Percentiles rank a stretch among this genome's conserved stretches.
Evolutionary conservation across 495 filamentous ascomycete species (phyloP).

Genomic region (Aspergillus cavernicola): DNA sequence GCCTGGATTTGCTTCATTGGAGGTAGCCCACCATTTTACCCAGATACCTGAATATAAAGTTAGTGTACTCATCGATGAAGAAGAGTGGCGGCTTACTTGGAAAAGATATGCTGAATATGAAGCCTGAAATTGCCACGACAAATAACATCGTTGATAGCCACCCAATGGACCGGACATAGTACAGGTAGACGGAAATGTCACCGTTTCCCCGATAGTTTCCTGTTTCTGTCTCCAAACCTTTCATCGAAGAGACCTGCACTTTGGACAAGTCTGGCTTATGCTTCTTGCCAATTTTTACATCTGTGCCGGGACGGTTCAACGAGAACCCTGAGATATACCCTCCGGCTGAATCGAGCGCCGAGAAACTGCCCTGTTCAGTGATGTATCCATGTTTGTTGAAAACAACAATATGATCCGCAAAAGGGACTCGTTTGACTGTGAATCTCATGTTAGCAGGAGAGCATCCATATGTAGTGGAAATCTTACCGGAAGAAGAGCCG

Average conservation of each 20-base stretch:
- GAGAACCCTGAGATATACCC: slow-evolving; percentile 51
- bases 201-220: slow-evolving; percentile 42
- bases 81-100: slow-evolving; percentile 28
- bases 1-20: slow-evolving; percentile 40
- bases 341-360: slow-evolving; percentile 37
- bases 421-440: slow-evolving; percentile 44
- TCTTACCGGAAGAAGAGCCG: slow-evolving; percentile 43
- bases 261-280: slow-evolving; percentile 8
- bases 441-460: not conserved
- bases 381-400: slow-evolving; percentile 43
- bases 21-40: slow-evolving; percentile 52
- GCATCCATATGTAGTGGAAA: not conserved
- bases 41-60: slow-evolving; percentile 41
- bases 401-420: slow-evolving; percentile 50
- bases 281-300: slow-evolving; percentile 21
- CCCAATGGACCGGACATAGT: slow-evolving; percentile 55
- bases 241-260: slow-evolving; percentile 7
- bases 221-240: slow-evolving; percentile 24
- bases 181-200: slow-evolving; percentile 54
- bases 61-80: not conserved
- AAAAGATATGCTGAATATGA: slow-evolving; percentile 47
- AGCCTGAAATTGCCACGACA: slow-evolving; percentile 37
- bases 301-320: slow-evolving; percentile 27
- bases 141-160: slow-evolving; percentile 41
- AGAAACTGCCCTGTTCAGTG: slow-evolving; percentile 50